Percentiles rank a stretch among this genome's conserved stretches.
Conservation (phyloP, 441 rosid species). For the Raphanus hybrid region DNA sequence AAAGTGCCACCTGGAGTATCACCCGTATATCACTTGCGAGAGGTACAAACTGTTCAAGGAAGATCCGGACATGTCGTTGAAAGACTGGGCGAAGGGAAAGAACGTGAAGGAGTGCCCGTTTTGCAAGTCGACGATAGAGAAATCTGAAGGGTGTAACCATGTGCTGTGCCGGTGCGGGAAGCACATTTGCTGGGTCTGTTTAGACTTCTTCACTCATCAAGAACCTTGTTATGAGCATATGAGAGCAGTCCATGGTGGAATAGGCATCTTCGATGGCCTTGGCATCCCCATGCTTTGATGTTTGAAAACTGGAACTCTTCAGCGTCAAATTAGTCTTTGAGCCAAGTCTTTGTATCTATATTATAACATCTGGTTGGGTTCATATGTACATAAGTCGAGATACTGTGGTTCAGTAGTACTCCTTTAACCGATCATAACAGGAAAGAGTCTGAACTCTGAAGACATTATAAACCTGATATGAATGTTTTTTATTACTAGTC, state of each 20-base stretch:
- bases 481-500: not conserved
- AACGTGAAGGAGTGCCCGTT: slow-evolving; percentile 76
- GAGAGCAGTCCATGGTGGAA: slow-evolving; percentile 39
- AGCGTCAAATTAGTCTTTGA: slow-evolving; percentile 17
- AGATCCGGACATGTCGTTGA: slow-evolving; percentile 79
- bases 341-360: slow-evolving; percentile 6
- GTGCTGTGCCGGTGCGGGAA: slow-evolving; percentile 77
- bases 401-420: not conserved
- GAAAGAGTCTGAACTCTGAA: not conserved
- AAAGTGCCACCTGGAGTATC: slow-evolving; percentile 81
- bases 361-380: slow-evolving; percentile 14
- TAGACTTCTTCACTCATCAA: slow-evolving; percentile 48
- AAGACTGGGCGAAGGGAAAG: slow-evolving; percentile 79
- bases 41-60: slow-evolving; percentile 70
- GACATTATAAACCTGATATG: not conserved
- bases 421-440: not conserved
- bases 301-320: slow-evolving; percentile 11
- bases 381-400: slow-evolving; percentile 31
- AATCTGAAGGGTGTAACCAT: slow-evolving; percentile 89
- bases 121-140: slow-evolving; percentile 76
- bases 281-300: slow-evolving; percentile 14
- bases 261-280: slow-evolving; percentile 15
- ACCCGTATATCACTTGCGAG: slow-evolving; percentile 75
- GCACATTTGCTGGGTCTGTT: slow-evolving; percentile 90
- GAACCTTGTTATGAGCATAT: slow-evolving; percentile 72